phyloP scores from a whole-genome alignment of 2,329 filamentous ascomycete species.

The Onygenales sp. region DNA sequence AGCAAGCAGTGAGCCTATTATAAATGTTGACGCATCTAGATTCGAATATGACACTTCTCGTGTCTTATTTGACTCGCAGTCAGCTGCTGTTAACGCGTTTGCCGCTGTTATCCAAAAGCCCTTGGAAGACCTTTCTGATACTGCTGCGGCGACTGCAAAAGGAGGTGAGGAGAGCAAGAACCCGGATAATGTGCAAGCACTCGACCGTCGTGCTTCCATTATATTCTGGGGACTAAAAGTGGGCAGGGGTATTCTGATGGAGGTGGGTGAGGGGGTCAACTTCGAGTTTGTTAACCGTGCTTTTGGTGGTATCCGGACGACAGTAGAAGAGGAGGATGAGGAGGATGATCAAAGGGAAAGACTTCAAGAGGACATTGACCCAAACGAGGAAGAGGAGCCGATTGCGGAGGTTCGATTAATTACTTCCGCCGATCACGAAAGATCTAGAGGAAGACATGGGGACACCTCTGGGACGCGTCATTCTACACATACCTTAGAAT shows the following conservation, averaged over 20 bases:
- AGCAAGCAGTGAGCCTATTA: conserved; percentile 41
- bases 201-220: conserved; percentile 24
- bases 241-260: conserved; percentile 50
- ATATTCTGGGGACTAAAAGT: conserved; percentile 53
- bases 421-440: conserved; percentile 1
- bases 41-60: conserved; percentile 49
- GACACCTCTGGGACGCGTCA: neutral
- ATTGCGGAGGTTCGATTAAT: conserved; percentile 28
- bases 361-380: conserved; percentile 38
- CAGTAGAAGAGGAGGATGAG: conserved; percentile 27
- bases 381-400: conserved; percentile 36
- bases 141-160: conserved; percentile 20
- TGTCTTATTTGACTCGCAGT: conserved; percentile 44
- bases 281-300: conserved; percentile 50
- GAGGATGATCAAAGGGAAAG: conserved; percentile 34
- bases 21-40: conserved; percentile 48
- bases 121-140: conserved; percentile 40
- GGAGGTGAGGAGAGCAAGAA: conserved; percentile 3
- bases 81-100: conserved; percentile 49
- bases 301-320: conserved; percentile 50
- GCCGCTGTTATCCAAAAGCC: conserved; percentile 43
- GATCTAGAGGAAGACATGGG: neutral
- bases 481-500: neutral
- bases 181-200: conserved; percentile 20
- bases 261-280: conserved; percentile 45